A percentile compares a stretch with the other conserved stretches of the same genome.
phyloP scores from a whole-genome alignment of 2,329 filamentous ascomycete species.

The Alternaria panax region DNA sequence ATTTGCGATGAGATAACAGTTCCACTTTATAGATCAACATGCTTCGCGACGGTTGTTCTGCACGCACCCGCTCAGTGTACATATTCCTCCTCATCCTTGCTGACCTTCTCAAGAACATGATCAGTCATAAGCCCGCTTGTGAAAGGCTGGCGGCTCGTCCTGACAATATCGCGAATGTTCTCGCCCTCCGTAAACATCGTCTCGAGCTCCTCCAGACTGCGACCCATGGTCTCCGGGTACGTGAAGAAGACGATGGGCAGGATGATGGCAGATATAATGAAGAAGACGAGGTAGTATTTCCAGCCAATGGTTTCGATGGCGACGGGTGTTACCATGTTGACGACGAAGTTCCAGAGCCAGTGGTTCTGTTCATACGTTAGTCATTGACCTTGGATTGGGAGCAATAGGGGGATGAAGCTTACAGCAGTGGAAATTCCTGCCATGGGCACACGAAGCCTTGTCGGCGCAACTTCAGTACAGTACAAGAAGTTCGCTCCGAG shows the following conservation, averaged over 20 bases:
- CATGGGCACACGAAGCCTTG: conserved; percentile 62
- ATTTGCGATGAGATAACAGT: background rate
- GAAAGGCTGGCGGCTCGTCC: conserved; percentile 29
- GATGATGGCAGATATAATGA: conserved; percentile 56
- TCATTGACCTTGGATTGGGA: conserved; percentile 25
- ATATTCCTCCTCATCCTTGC: conserved; percentile 20
- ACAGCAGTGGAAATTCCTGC: conserved; percentile 62
- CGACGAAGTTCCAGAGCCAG: conserved; percentile 56
- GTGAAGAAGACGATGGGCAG: conserved; percentile 56
- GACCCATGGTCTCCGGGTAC: conserved; percentile 60
- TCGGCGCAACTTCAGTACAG: conserved; percentile 65
- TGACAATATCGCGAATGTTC: conserved; percentile 36
- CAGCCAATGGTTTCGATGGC: conserved; percentile 61
- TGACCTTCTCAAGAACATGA: conserved; percentile 20
- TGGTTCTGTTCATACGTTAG: conserved; percentile 31
- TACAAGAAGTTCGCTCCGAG: conserved; percentile 68
- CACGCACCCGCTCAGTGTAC: background rate
- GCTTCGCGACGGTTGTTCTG: background rate
- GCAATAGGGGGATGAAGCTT: background rate
- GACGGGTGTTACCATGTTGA: conserved; percentile 45
- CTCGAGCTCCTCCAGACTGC: conserved; percentile 56
- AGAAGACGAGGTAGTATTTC: conserved; percentile 61
- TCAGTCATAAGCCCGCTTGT: conserved; percentile 14
- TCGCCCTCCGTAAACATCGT: conserved; percentile 52
- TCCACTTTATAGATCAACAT: background rate